Evolutionary conservation across 2,329 filamentous ascomycete species (phyloP).

Genomic region (Monilinia laxa): DNA sequence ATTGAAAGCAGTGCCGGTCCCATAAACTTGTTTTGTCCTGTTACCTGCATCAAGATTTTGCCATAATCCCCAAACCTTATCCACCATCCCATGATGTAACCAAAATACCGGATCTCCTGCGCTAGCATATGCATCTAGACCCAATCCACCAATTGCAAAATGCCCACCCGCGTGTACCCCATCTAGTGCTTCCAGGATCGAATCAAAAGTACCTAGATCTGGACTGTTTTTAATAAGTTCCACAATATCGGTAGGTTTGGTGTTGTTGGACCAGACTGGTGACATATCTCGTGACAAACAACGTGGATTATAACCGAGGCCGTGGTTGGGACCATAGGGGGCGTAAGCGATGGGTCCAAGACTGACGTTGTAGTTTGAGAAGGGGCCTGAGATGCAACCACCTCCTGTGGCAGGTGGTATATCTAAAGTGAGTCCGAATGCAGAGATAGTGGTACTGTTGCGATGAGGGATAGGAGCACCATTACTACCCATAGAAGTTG

Average conservation of each 20-base stretch:
- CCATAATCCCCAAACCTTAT: slow-evolving; percentile 50
- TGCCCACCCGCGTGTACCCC: slow-evolving; percentile 15
- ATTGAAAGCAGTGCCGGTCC: slow-evolving; percentile 3
- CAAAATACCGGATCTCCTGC: slow-evolving; percentile 48
- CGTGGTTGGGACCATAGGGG: not conserved
- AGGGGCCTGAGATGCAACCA: slow-evolving; percentile 44
- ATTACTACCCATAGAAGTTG: slow-evolving; percentile 51
- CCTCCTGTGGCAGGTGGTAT: slow-evolving; percentile 53
- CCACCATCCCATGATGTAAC: slow-evolving; percentile 48
- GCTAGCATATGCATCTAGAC: slow-evolving; percentile 44
- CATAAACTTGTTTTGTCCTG: slow-evolving; percentile 31
- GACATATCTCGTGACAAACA: slow-evolving; percentile 15
- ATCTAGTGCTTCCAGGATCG: not conserved
- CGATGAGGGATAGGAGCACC: slow-evolving; percentile 42
- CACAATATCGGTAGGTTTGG: slow-evolving; percentile 11
- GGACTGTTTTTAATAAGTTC: not conserved
- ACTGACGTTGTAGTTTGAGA: slow-evolving; percentile 14
- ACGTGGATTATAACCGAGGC: slow-evolving; percentile 16
- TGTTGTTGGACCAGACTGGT: not conserved
- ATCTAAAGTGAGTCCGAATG: slow-evolving; percentile 33
- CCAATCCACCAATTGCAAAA: slow-evolving; percentile 8
- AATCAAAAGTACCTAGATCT: slow-evolving; percentile 5
- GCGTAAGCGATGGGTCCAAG: slow-evolving; percentile 13
- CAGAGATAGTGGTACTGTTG: slow-evolving; percentile 35
- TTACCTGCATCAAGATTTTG: slow-evolving; percentile 39